A percentile compares a stretch with the other conserved stretches of the same genome.
Evolutionary conservation across 805 yeast genomes (phyloP).

Genomic region (Candida sithepensis): DNA sequence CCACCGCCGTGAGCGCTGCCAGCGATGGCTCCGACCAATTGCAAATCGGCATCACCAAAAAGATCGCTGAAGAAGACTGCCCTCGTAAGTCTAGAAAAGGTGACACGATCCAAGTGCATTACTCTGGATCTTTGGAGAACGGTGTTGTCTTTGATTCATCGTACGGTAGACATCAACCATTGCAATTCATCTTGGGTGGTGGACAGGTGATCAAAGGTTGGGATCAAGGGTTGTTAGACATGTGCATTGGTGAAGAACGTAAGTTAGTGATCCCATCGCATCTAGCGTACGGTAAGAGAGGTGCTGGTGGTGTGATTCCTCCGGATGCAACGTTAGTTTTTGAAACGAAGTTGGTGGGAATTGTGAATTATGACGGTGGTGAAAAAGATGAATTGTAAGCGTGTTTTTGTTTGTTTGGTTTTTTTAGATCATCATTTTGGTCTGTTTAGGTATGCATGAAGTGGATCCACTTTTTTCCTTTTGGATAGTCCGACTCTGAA

Average conservation of each 20-base stretch:
- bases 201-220: slow-evolving; percentile 86
- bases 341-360: slow-evolving; percentile 59
- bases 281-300: slow-evolving; percentile 73
- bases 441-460: slow-evolving; percentile 14
- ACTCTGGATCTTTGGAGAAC: slow-evolving; percentile 65
- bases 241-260: slow-evolving; percentile 89
- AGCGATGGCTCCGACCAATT: slow-evolving; percentile 6
- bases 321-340: slow-evolving; percentile 70
- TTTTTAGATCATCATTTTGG: not conserved
- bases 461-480: slow-evolving; percentile 14
- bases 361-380: slow-evolving; percentile 24
- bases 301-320: slow-evolving; percentile 69
- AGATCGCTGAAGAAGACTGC: slow-evolving; percentile 52
- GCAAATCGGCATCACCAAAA: slow-evolving; percentile 41
- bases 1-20: not conserved
- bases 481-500: slow-evolving; percentile 18
- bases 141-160: slow-evolving; percentile 79
- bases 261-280: slow-evolving; percentile 74
- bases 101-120: slow-evolving; percentile 72
- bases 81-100: slow-evolving; percentile 55
- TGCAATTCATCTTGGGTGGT: slow-evolving; percentile 66
- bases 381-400: slow-evolving; percentile 24
- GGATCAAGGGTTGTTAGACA: slow-evolving; percentile 79
- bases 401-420: not conserved
- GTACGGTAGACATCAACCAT: slow-evolving; percentile 57